Evolutionary conservation across 352 stramenopile genomes (phyloP).

Genomic region (Pelagophyceae sp.): DNA sequence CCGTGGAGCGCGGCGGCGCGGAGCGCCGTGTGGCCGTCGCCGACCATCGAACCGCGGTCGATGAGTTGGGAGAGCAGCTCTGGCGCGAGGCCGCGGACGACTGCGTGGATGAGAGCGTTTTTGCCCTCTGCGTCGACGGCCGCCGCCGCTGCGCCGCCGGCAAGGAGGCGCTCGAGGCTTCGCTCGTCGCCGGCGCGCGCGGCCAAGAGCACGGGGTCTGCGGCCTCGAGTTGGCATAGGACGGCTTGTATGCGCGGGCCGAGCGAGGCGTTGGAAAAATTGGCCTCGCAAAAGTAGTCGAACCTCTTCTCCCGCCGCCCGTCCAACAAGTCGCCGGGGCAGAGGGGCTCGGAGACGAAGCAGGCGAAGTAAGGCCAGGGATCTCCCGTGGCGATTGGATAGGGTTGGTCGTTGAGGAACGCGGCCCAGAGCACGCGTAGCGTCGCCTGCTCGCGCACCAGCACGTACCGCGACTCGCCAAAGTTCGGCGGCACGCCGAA

Average conservation of each 20-base stretch:
- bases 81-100: not conserved
- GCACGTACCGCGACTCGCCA: not conserved
- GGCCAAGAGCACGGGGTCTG: not conserved
- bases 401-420: not conserved
- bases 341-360: not conserved
- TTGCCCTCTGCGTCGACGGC: not conserved
- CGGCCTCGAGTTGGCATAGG: not conserved
- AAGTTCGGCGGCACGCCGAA: not conserved
- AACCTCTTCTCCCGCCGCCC: not conserved
- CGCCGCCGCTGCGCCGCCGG: too few species aligned
- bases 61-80: not conserved
- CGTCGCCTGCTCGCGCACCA: not conserved
- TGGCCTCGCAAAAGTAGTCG: not conserved
- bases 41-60: not conserved
- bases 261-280: not conserved
- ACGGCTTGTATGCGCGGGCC: not conserved
- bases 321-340: too few species aligned
- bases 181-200: not conserved
- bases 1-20: not conserved
- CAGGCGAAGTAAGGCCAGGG: not conserved
- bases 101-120: not conserved
- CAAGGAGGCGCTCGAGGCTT: not conserved
- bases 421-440: not conserved
- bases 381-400: not conserved
- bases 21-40: not conserved